Evolutionary conservation across 768 basidiomycete species (phyloP).

Genomic region (Amanita subjunquillea): DNA sequence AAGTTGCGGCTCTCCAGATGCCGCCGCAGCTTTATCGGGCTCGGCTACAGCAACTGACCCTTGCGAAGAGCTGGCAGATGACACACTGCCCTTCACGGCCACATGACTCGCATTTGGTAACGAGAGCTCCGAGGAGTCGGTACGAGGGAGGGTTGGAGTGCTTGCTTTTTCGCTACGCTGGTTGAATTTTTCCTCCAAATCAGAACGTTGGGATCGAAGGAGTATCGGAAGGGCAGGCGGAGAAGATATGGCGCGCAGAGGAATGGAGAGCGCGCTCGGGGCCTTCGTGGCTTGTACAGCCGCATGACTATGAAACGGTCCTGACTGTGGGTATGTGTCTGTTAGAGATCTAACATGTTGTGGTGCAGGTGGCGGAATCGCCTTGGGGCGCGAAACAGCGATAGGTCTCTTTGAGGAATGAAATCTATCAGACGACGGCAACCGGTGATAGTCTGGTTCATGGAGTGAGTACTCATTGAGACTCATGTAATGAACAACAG

Average conservation of each 20-base stretch:
- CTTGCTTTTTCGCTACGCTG: background rate
- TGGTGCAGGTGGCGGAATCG: background rate
- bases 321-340: background rate
- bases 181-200: constrained; percentile 16
- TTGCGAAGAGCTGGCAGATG: constrained; percentile 3
- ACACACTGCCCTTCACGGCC: background rate
- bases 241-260: constrained; percentile 18
- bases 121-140: background rate
- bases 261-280: constrained; percentile 9
- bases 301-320: constrained; percentile 8
- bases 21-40: background rate
- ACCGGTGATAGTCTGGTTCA: background rate
- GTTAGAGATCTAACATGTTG: background rate
- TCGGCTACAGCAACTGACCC: background rate
- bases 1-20: constrained; percentile 17
- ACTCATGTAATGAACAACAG: background rate
- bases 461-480: background rate
- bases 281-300: constrained; percentile 10
- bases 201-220: constrained; percentile 23
- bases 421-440: background rate
- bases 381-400: background rate
- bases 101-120: background rate
- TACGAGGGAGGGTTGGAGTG: background rate
- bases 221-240: constrained; percentile 32
- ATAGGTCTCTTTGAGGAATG: background rate